A percentile compares a stretch with the other conserved stretches of the same genome.
Evolutionary conservation across 495 filamentous ascomycete species (phyloP).

Genomic region (Podospora fimiseda): DNA sequence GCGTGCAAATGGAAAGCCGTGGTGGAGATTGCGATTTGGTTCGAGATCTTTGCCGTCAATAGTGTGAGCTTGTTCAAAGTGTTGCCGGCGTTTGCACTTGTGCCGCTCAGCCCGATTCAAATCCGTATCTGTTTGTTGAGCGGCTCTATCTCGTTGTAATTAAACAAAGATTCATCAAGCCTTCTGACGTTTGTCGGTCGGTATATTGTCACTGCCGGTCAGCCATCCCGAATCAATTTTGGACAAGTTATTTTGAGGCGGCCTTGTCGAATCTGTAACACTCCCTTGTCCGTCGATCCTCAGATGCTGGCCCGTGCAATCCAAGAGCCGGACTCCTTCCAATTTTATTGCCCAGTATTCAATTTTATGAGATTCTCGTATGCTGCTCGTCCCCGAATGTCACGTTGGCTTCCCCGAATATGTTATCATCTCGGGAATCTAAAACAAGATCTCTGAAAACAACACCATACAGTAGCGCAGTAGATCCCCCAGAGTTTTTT

Average conservation of each 20-base stretch:
- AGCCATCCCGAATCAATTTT: background rate
- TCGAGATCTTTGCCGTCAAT: background rate
- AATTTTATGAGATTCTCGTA: constrained; percentile 24
- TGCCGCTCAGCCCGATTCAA: constrained; percentile 9
- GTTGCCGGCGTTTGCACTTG: background rate
- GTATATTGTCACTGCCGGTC: background rate
- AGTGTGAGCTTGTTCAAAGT: background rate
- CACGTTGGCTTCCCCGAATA: background rate
- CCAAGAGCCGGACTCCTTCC: constrained; percentile 16
- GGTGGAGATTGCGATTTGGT: background rate
- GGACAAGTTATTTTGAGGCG: constrained; percentile 5
- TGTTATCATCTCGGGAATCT: constrained; percentile 8
- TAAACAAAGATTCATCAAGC: constrained; percentile 15
- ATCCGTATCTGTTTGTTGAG: constrained; percentile 15
- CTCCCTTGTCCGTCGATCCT: constrained; percentile 25
- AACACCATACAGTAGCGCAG: no score
- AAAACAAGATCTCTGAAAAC: background rate
- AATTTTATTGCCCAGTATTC: constrained; percentile 15
- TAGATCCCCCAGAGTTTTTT: constrained; percentile 6
- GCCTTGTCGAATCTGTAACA: constrained; percentile 29
- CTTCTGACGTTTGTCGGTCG: background rate
- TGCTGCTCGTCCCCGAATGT: constrained; percentile 10
- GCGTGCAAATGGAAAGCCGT: background rate
- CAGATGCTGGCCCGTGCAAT: constrained; percentile 22
- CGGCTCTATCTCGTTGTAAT: constrained; percentile 40